Conservation (phyloP, 306 rosid species). For the Dalbergia cultrata region DNA sequence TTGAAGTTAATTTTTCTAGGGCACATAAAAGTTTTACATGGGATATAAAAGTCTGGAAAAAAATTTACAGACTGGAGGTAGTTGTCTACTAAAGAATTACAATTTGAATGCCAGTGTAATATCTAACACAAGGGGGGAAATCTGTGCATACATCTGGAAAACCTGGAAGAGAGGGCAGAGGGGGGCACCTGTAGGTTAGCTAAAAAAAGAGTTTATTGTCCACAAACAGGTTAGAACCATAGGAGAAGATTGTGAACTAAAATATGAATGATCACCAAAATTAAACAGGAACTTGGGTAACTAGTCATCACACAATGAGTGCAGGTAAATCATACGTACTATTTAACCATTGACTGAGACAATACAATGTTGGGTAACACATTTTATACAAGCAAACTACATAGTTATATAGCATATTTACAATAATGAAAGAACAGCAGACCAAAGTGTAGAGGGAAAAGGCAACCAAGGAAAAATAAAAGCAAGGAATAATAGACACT, state of each 20-base stretch:
- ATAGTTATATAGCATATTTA: constrained; percentile 8
- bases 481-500: constrained; percentile 15
- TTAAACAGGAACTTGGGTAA: constrained; percentile 21
- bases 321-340: not conserved
- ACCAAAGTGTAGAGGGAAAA: not conserved
- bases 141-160: not conserved
- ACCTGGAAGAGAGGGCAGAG: not conserved
- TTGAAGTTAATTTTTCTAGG: not conserved
- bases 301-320: not conserved
- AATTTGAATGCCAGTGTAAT: not conserved
- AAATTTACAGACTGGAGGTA: constrained; percentile 1
- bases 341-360: not conserved
- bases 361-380: not conserved
- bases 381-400: constrained; percentile 21
- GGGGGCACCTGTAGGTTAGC: not conserved
- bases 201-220: not conserved
- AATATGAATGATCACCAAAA: not conserved
- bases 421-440: constrained; percentile 24
- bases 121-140: not conserved
- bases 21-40: not conserved
- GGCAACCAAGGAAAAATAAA: not conserved
- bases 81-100: not conserved
- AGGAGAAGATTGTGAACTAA: not conserved
- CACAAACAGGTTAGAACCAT: not conserved
- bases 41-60: not conserved